These are phyloP conservation scores for Pestalotiopsis sp. DNA, from an alignment of 2,329 filamentous ascomycete species.

Conservation along the genomic window DNA sequence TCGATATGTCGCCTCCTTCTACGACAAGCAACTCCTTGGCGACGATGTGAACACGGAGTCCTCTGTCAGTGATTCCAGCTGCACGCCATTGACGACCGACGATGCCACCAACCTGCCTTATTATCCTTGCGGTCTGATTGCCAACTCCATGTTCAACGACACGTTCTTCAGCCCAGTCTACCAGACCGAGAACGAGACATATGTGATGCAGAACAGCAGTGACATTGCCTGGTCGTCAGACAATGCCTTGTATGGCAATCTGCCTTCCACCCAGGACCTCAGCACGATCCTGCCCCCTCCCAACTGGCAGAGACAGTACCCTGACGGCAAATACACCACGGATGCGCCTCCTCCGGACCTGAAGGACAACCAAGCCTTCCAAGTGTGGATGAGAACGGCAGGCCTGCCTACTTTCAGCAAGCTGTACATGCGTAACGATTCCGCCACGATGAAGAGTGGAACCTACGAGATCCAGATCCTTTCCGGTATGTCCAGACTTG, in stretches of 20 bases:
- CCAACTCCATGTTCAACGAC: conserved; percentile 97
- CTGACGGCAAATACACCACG: conserved; percentile 67
- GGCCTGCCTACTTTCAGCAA: conserved; percentile 95
- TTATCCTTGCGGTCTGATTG: conserved; percentile 94
- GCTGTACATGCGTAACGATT: conserved; percentile 81
- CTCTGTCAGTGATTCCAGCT: conserved; percentile 68
- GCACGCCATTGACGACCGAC: conserved; percentile 64
- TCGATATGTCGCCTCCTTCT: conserved; percentile 89
- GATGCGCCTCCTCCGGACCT: conserved; percentile 70
- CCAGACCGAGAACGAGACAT: conserved; percentile 58
- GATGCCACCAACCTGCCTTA: conserved; percentile 62
- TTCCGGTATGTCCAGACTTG: conserved; percentile 62
- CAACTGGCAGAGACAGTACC: conserved; percentile 77
- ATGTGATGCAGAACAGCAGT: conserved; percentile 68
- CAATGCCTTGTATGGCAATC: conserved; percentile 69
- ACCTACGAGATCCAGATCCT: conserved; percentile 76
- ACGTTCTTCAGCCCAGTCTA: conserved; percentile 69
- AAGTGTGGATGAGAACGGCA: conserved; percentile 98
- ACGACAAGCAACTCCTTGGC: conserved; percentile 78
- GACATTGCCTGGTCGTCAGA: conserved; percentile 89
- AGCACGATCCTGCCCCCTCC: conserved; percentile 76
- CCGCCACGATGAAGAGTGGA: conserved; percentile 64
- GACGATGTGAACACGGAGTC: conserved; percentile 53
- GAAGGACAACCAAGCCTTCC: conserved; percentile 77
- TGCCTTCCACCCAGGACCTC: conserved; percentile 49